Percentiles rank a stretch among this genome's conserved stretches.
These are phyloP conservation scores for Plantago elongata DNA, from an alignment of 257 asterid species.

Conservation along the genomic window DNA sequence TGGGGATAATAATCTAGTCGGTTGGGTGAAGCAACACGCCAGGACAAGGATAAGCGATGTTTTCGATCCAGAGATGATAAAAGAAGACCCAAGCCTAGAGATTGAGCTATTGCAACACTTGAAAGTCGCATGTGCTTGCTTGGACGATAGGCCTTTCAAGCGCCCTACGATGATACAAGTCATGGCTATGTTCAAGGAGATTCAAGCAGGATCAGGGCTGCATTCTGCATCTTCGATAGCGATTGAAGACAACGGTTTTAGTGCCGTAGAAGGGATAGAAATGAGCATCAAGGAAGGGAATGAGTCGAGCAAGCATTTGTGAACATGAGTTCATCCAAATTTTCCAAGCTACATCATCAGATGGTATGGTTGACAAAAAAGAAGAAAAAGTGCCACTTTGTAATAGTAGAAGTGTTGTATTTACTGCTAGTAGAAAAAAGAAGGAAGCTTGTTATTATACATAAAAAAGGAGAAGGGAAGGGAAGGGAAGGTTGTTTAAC, in stretches of 20 bases:
- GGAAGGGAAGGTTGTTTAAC: constrained; percentile 38
- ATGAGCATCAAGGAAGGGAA: constrained; percentile 88
- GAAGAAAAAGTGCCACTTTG: constrained; percentile 11
- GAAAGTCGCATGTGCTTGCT: constrained; percentile 67
- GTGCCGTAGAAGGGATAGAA: constrained; percentile 53
- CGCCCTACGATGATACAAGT: constrained; percentile 90
- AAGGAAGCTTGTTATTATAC: constrained; percentile 41
- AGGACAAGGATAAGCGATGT: constrained; percentile 60
- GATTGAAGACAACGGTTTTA: constrained; percentile 36
- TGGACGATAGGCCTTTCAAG: constrained; percentile 78
- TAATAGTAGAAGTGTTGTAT: constrained; percentile 38
- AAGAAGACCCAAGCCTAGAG: constrained; percentile 69
- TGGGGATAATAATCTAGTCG: constrained; percentile 90
- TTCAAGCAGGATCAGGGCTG: constrained; percentile 70
- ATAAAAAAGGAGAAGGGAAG: no score
- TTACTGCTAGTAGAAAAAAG: constrained; percentile 33
- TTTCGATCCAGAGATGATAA: constrained; percentile 53
- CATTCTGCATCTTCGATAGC: constrained; percentile 52
- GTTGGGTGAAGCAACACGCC: constrained; percentile 83
- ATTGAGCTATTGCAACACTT: constrained; percentile 73
- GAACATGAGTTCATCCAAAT: constrained; percentile 19
- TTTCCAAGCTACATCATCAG: constrained; percentile 11
- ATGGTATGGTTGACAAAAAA: constrained; percentile 1
- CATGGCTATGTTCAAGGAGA: constrained; percentile 77
- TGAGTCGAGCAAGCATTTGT: constrained; percentile 59